Evolutionary conservation across 2,329 filamentous ascomycete species (phyloP).

Genomic region (Seiridium unicorne): DNA sequence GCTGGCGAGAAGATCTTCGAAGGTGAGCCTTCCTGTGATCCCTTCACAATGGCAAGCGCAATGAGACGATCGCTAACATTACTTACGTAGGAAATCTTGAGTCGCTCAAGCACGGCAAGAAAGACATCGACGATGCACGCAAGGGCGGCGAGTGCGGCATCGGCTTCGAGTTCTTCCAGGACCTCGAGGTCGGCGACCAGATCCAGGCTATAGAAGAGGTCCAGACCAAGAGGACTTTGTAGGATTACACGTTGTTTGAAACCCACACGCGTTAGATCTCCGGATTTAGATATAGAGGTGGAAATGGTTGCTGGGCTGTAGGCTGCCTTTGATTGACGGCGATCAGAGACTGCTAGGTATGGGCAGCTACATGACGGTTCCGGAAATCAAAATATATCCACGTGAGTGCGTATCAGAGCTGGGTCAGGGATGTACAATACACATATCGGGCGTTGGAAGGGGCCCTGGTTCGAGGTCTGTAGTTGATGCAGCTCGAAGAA

Average conservation of each 20-base stretch:
- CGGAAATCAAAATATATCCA: too few species aligned
- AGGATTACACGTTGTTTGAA: slow-evolving; percentile 17
- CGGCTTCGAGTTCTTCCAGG: slow-evolving; percentile 76
- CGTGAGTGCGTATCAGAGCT: too few species aligned
- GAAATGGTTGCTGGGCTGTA: too few species aligned
- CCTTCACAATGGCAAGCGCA: background rate
- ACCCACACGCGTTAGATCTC: background rate
- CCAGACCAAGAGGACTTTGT: slow-evolving; percentile 64
- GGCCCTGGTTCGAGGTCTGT: too few species aligned
- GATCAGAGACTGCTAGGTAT: too few species aligned
- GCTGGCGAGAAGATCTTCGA: slow-evolving; percentile 72
- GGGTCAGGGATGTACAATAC: too few species aligned
- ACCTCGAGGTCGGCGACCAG: slow-evolving; percentile 76
- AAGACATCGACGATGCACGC: slow-evolving; percentile 83
- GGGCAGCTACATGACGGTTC: too few species aligned
- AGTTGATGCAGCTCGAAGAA: too few species aligned
- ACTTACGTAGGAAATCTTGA: slow-evolving; percentile 64
- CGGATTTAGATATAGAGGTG: too few species aligned
- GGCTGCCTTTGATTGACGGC: too few species aligned
- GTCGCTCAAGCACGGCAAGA: slow-evolving; percentile 89
- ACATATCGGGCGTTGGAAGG: too few species aligned
- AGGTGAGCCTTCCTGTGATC: slow-evolving; percentile 56
- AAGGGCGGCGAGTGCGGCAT: slow-evolving; percentile 96
- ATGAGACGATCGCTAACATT: slow-evolving; percentile 1
- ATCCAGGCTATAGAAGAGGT: slow-evolving; percentile 86